These are phyloP conservation scores for Umbilicus rupestris DNA, from an alignment of 164 flowering plant species.

Conservation along the genomic window DNA sequence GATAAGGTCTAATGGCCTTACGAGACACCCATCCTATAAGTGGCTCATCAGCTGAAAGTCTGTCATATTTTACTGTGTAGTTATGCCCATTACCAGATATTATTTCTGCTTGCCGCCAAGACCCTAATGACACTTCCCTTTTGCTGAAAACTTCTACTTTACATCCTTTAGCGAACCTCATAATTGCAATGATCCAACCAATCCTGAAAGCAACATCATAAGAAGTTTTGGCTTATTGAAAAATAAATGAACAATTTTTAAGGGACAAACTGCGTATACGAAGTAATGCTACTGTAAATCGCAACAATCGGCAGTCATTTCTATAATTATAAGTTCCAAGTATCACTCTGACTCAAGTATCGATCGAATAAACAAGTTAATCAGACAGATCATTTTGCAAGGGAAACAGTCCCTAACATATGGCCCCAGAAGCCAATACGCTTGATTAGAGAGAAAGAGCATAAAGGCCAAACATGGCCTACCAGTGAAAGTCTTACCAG, in stretches of 20 bases:
- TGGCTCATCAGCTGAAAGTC: slow-evolving; percentile 11
- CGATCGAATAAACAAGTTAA: no score
- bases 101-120: slow-evolving; percentile 67
- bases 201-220: background rate
- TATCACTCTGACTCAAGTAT: no score
- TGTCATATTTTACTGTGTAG: slow-evolving; percentile 48
- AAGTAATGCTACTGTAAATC: no score
- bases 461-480: no score
- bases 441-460: no score
- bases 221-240: background rate
- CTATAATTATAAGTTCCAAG: no score
- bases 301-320: no score
- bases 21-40: slow-evolving; percentile 45
- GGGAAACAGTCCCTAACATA: no score
- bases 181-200: slow-evolving; percentile 17
- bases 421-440: no score
- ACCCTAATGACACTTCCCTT: slow-evolving; percentile 44
- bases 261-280: no score
- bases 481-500: no score
- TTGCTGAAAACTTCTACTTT: slow-evolving; percentile 60
- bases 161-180: slow-evolving; percentile 62
- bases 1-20: slow-evolving; percentile 62
- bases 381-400: no score
- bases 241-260: background rate
- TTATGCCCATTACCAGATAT: slow-evolving; percentile 60